phyloP scores from a whole-genome alignment of 2,329 filamentous ascomycete species.

The Phyllosticta citriasiana region DNA sequence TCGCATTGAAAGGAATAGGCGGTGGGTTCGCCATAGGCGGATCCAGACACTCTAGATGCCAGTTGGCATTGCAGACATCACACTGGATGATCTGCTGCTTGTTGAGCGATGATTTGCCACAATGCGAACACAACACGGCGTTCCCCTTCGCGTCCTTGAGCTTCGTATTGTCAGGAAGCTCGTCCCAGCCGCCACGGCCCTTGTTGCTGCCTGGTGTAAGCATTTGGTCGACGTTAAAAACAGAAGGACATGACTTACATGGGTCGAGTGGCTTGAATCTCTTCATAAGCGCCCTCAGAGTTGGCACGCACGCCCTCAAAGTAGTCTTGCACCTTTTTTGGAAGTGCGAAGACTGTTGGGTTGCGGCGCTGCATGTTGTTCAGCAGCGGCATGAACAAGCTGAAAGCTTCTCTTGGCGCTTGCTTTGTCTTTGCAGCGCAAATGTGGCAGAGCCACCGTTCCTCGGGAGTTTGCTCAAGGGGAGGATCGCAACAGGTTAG shows the following conservation, averaged over 20 bases:
- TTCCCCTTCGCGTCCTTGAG: constrained; percentile 64
- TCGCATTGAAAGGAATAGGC: constrained; percentile 38
- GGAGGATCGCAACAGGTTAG: constrained; percentile 80
- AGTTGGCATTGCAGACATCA: constrained; percentile 69
- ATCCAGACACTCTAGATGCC: constrained; percentile 89
- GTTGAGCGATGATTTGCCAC: constrained; percentile 54
- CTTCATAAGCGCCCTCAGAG: constrained; percentile 70
- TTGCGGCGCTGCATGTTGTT: constrained; percentile 57
- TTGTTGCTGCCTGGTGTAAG: constrained; percentile 26
- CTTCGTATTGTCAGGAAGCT: constrained; percentile 42
- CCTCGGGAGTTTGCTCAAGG: constrained; percentile 33
- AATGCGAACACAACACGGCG: constrained; percentile 66
- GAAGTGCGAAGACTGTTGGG: constrained; percentile 61
- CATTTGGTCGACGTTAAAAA: constrained; percentile 2
- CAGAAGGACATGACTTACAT: constrained; percentile 13
- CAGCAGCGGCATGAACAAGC: constrained; percentile 52
- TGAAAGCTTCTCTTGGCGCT: constrained; percentile 37
- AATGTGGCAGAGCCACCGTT: constrained; percentile 67
- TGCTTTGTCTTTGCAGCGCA: constrained; percentile 41
- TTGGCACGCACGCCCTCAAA: constrained; percentile 75
- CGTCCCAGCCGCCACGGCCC: constrained; percentile 31
- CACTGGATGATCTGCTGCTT: constrained; percentile 74
- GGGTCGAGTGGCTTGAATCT: constrained; percentile 28
- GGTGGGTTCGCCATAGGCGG: constrained; percentile 75
- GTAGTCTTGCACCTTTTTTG: constrained; percentile 58